These are phyloP conservation scores for Soucietia sequanensis DNA, from an alignment of 805 yeast species.

Conservation along the genomic window DNA sequence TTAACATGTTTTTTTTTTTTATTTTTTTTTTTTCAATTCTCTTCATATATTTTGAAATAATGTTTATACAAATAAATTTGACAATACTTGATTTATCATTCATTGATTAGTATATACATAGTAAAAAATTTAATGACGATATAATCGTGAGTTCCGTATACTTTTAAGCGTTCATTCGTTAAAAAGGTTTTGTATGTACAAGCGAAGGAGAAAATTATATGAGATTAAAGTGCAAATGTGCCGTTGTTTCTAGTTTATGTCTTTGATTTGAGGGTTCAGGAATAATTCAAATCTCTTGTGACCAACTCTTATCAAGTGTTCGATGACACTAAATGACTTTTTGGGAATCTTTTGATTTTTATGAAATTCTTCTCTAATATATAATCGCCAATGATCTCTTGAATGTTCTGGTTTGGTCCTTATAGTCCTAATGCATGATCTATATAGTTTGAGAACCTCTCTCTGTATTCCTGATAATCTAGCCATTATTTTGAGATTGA, in stretches of 20 bases:
- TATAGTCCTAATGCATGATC: constrained; percentile 46
- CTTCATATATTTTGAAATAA: background rate
- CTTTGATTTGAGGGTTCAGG: constrained; percentile 67
- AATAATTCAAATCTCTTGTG: constrained; percentile 69
- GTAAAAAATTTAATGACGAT: no score
- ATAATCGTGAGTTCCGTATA: no score
- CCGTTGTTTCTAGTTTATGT: constrained; percentile 42
- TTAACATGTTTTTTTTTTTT: no score
- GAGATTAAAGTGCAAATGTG: background rate
- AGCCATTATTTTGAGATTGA: no score
- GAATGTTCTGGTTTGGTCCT: constrained; percentile 48
- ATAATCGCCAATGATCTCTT: constrained; percentile 42
- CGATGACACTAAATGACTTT: constrained; percentile 82
- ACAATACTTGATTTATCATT: no score
- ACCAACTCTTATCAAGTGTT: constrained; percentile 79
- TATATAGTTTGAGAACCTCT: constrained; percentile 50
- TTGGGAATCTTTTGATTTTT: constrained; percentile 58
- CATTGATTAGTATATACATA: no score
- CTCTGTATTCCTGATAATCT: constrained; percentile 43
- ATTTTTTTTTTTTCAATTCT: background rate
- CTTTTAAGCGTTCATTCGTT: no score
- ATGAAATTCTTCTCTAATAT: constrained; percentile 60
- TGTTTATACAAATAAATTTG: no score
- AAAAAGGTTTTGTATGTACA: no score
- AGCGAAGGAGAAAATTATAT: background rate